phyloP scores from a whole-genome alignment of 2,329 filamentous ascomycete genomes.

The Cryphonectria carpinicola region DNA sequence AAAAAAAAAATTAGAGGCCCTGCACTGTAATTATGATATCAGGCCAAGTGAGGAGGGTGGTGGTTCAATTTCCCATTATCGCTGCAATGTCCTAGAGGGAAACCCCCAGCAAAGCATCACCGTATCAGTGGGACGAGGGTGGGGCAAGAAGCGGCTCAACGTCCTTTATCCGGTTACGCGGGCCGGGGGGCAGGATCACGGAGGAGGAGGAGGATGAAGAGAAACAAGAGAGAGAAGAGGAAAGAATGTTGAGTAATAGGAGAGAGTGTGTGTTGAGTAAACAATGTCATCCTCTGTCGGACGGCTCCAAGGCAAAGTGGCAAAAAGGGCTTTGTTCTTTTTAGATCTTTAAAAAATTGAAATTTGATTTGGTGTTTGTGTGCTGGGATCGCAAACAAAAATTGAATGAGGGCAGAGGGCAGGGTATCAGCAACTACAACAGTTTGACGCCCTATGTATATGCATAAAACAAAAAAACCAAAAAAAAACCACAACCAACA shows the following conservation, averaged over 20 bases:
- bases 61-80: background rate
- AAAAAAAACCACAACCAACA: background rate
- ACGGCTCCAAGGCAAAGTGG: background rate
- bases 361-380: background rate
- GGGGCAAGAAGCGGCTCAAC: background rate
- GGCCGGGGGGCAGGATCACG: background rate
- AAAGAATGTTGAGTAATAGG: background rate
- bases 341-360: no score
- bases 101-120: background rate
- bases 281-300: background rate
- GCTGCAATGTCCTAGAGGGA: background rate
- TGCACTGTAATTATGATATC: background rate
- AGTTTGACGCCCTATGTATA: slow-evolving; percentile 24
- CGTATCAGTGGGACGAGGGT: background rate
- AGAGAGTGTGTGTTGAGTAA: no score
- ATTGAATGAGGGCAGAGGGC: slow-evolving; percentile 5
- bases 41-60: background rate
- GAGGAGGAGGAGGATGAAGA: background rate
- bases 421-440: slow-evolving; percentile 25
- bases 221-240: background rate
- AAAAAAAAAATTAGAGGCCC: background rate
- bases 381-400: background rate
- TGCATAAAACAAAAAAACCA: slow-evolving; percentile 6
- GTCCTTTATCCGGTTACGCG: background rate
- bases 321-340: background rate